Conservation (phyloP, 345 rosid species). For the Raphanus sativus region DNA sequence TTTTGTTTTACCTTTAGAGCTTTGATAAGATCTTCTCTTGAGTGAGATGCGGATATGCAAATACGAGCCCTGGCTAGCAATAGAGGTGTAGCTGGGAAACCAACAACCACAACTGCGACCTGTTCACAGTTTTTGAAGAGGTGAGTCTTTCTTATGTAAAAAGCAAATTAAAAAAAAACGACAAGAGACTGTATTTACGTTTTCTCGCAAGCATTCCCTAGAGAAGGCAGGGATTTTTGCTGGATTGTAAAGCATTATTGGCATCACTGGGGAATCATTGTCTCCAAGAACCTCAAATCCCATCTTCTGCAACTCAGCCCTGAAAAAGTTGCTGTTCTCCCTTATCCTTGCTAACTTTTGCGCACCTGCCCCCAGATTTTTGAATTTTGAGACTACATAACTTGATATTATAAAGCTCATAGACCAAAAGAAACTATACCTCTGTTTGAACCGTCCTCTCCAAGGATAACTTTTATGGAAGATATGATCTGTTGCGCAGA, state of each 20-base stretch:
- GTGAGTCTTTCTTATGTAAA: background rate
- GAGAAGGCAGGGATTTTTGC: slow-evolving; percentile 67
- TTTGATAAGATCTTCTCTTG: slow-evolving; percentile 62
- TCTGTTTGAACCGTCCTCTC: slow-evolving; percentile 90
- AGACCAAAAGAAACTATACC: slow-evolving; percentile 42
- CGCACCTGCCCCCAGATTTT: slow-evolving; percentile 52
- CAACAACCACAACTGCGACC: slow-evolving; percentile 64
- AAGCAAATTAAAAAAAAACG: background rate
- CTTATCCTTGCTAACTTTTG: slow-evolving; percentile 83
- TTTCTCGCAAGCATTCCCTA: slow-evolving; percentile 57
- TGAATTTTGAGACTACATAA: background rate
- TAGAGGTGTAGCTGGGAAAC: slow-evolving; percentile 71
- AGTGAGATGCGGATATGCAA: slow-evolving; percentile 79
- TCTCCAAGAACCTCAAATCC: slow-evolving; percentile 98
- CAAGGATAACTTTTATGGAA: slow-evolving; percentile 75
- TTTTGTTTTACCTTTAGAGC: slow-evolving; percentile 61
- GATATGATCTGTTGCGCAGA: slow-evolving; percentile 86
- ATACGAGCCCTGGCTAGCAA: slow-evolving; percentile 84
- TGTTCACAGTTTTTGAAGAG: slow-evolving; percentile 15
- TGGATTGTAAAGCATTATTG: slow-evolving; percentile 95
- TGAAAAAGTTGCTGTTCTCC: slow-evolving; percentile 68
- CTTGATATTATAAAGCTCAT: background rate
- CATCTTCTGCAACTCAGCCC: slow-evolving; percentile 90
- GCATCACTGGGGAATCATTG: slow-evolving; percentile 91
- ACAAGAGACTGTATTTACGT: slow-evolving; percentile 43